Evolutionary conservation across 441 rosid genomes (phyloP).

Genomic region (Dalechampia spathulata): DNA sequence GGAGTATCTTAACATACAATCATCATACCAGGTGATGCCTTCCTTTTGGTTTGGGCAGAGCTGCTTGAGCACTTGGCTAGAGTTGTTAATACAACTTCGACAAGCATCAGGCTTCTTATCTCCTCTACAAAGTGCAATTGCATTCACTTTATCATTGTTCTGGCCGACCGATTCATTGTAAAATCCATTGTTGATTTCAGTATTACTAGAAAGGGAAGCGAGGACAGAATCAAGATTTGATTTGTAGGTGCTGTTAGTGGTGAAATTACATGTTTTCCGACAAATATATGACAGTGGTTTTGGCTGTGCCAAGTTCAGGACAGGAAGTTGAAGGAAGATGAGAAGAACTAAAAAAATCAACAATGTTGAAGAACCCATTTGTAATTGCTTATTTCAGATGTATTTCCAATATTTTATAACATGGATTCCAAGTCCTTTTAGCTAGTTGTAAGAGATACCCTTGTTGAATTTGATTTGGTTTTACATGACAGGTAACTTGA

Average conservation of each 20-base stretch:
- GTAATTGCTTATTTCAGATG: too few relatives aligned
- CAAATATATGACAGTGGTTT: background rate
- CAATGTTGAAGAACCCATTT: background rate
- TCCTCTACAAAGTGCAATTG: slow-evolving; percentile 20
- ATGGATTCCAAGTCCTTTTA: too few relatives aligned
- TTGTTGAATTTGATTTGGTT: too few relatives aligned
- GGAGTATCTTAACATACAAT: slow-evolving; percentile 7
- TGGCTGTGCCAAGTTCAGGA: background rate
- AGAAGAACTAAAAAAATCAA: background rate
- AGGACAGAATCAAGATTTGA: background rate
- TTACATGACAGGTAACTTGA: too few relatives aligned
- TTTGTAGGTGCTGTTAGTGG: background rate
- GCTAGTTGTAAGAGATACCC: too few relatives aligned
- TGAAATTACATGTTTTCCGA: background rate
- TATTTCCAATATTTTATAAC: too few relatives aligned
- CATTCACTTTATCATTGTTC: background rate
- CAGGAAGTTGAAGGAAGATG: background rate
- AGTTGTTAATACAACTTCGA: background rate
- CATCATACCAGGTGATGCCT: background rate
- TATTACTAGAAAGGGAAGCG: background rate
- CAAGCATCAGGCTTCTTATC: background rate
- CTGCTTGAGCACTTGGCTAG: background rate
- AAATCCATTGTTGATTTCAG: background rate
- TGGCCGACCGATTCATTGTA: background rate
- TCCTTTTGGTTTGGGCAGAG: slow-evolving; percentile 4